Conservation (phyloP, 164 flowering plant genomes). For the Santalum album region DNA sequence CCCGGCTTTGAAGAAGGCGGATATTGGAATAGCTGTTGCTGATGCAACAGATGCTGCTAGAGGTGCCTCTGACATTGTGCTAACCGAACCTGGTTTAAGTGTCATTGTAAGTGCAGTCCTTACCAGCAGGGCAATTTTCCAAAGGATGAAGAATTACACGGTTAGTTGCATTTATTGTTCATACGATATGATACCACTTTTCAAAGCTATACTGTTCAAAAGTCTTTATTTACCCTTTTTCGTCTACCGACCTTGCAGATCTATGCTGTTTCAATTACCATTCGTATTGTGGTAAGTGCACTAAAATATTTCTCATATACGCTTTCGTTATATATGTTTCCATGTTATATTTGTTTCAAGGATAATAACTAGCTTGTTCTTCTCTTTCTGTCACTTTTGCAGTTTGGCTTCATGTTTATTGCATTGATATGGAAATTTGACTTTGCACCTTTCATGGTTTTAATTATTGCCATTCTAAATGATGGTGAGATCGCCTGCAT, state of each 20-base stretch:
- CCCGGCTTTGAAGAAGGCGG: conserved; percentile 42
- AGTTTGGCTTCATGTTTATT: conserved; percentile 3
- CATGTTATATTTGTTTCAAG: neutral
- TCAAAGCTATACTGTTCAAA: neutral
- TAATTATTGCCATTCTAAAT: conserved; percentile 3
- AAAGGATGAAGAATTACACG: conserved; percentile 5
- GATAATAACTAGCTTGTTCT: neutral
- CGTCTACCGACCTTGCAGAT: neutral
- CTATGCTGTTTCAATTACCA: conserved; percentile 5
- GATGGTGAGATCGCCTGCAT: neutral
- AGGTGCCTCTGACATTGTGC: conserved; percentile 4
- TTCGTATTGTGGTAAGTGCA: conserved; percentile 4
- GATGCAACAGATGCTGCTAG: conserved; percentile 13
- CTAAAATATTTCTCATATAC: neutral
- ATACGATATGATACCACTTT: no score
- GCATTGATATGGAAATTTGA: conserved; percentile 4
- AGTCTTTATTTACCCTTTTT: neutral
- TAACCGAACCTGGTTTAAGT: conserved; percentile 3
- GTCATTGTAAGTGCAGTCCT: conserved; percentile 6
- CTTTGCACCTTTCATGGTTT: conserved; percentile 5
- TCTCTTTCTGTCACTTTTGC: neutral
- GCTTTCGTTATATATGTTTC: no score
- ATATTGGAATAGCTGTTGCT: conserved; percentile 43
- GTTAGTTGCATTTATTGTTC: neutral
- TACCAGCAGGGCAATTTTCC: conserved; percentile 4